Base-by-base conservation (phyloP, 345 rosid genomes). In the Gossypium longicalyx region DNA sequence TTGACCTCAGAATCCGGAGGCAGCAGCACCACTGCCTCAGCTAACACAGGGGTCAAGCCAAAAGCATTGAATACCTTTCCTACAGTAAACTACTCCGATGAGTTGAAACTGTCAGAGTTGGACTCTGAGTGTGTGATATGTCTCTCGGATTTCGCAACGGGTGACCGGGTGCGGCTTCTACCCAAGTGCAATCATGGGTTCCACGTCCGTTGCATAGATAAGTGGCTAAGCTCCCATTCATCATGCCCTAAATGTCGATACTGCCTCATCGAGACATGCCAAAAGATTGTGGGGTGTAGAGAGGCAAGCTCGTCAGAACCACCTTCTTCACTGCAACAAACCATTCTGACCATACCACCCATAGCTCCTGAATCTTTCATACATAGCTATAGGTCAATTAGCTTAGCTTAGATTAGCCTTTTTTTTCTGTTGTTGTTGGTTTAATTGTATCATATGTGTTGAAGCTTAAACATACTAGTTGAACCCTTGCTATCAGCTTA, bases 181-280 rank as follows among this genome's bases (percentile, higher is more conserved):
- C 97, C 97, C 1, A 88, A 88, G 79, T 94, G 98, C 71, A 82
- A 90, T 77, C 98, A 94, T 12, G 91, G 97, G 4, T 94, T 89
- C 82, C 97, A 92, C 63, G 89, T 83, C 76, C 83, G 80, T 12
- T 94, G 97, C 82, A 90, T 94, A 44, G 97, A 94, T 85, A 90
- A 79, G 74, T 94, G 98, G 98, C 89, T 94, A 0, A 84, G 89
- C 53, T 82, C 97, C 10, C 98, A 92, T 80, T 88, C 97, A 23
- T 92, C 97, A 1, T 94, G 98, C 73, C 98, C 98, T 29, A 92
- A 91, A 13, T 94, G 98, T 85, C 84, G 98, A 70, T 88, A 85
- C 84, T 90, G 93, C 82, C 87, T 91, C 67, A 82, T 87, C 11
- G 89, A 86, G 76, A 90, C 91, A 2, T 90, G 92, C 77, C 92